These are phyloP conservation scores for Teunomyces tritomae DNA, from an alignment of 805 yeast genomes.

Conservation along the genomic window DNA sequence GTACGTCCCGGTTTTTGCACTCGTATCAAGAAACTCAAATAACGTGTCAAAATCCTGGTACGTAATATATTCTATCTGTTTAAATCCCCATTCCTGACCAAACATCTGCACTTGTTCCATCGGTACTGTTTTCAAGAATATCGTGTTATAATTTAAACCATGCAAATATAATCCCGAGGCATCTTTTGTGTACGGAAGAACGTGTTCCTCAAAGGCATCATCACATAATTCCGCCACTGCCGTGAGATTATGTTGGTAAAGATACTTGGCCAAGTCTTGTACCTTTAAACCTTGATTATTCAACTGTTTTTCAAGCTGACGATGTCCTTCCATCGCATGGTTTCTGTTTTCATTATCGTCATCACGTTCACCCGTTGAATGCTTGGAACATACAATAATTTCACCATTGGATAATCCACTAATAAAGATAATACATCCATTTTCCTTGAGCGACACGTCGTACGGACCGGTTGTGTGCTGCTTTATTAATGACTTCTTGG, in stretches of 20 bases:
- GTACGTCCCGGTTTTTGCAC: slow-evolving; percentile 67
- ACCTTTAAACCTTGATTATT: slow-evolving; percentile 33
- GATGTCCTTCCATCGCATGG: slow-evolving; percentile 75
- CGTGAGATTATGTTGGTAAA: slow-evolving; percentile 58
- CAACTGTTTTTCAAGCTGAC: slow-evolving; percentile 56
- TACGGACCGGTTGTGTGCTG: slow-evolving; percentile 68
- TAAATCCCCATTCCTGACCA: slow-evolving; percentile 70
- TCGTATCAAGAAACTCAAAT: slow-evolving; percentile 49
- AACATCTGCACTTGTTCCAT: slow-evolving; percentile 59
- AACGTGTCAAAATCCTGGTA: slow-evolving; percentile 41
- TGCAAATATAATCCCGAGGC: slow-evolving; percentile 84
- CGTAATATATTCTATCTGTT: slow-evolving; percentile 47
- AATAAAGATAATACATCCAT: slow-evolving; percentile 88
- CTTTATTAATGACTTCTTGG: slow-evolving; percentile 50
- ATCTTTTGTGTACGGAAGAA: slow-evolving; percentile 65
- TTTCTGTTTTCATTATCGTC: slow-evolving; percentile 48
- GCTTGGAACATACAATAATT: slow-evolving; percentile 85
- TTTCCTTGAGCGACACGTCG: slow-evolving; percentile 78
- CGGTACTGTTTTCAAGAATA: slow-evolving; percentile 61
- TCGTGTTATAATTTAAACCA: slow-evolving; percentile 74
- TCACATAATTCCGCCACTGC: slow-evolving; percentile 94
- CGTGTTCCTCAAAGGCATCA: slow-evolving; percentile 91
- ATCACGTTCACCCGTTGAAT: slow-evolving; percentile 68
- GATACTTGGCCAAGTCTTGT: slow-evolving; percentile 51
- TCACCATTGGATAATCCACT: slow-evolving; percentile 76